Conservation (phyloP, 805 yeast species). For the Ogataea thermomethanolica region DNA sequence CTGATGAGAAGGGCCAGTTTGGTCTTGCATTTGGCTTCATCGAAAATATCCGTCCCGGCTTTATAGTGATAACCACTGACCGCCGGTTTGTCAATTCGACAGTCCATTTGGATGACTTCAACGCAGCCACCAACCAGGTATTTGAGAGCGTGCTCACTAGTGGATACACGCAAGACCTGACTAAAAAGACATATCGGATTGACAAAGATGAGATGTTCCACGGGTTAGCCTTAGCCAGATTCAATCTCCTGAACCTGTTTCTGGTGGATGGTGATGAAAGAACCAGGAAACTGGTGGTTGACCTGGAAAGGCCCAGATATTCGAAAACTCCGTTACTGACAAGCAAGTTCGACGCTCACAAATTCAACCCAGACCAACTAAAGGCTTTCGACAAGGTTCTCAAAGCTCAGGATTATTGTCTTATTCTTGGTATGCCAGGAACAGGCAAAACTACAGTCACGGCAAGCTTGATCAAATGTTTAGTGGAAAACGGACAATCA, state of each 20-base stretch:
- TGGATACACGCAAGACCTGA: conserved; percentile 14
- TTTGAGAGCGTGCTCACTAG: conserved; percentile 45
- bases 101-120: conserved; percentile 41
- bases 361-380: conserved; percentile 69
- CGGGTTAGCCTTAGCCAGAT: conserved; percentile 74
- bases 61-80: conserved; percentile 48
- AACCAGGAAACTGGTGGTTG: conserved; percentile 51
- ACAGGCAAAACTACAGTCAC: conserved; percentile 94
- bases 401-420: conserved; percentile 66
- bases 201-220: conserved; percentile 78
- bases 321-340: conserved; percentile 21
- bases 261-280: conserved; percentile 41
- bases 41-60: conserved; percentile 38
- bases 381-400: conserved; percentile 65
- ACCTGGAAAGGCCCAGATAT: conserved; percentile 46
- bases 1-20: conserved; percentile 79
- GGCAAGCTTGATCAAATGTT: conserved; percentile 61
- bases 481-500: conserved; percentile 59
- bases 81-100: conserved; percentile 46
- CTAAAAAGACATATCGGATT: conserved; percentile 48
- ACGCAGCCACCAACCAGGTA: conserved; percentile 43
- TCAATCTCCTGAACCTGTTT: conserved; percentile 69
- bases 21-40: conserved; percentile 66
- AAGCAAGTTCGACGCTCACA: conserved; percentile 17
- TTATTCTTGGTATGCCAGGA: conserved; percentile 96